These are phyloP conservation scores for Syncephalastrum sp. DNA, from an alignment of 371 early-diverging fungal species.

Conservation along the genomic window DNA sequence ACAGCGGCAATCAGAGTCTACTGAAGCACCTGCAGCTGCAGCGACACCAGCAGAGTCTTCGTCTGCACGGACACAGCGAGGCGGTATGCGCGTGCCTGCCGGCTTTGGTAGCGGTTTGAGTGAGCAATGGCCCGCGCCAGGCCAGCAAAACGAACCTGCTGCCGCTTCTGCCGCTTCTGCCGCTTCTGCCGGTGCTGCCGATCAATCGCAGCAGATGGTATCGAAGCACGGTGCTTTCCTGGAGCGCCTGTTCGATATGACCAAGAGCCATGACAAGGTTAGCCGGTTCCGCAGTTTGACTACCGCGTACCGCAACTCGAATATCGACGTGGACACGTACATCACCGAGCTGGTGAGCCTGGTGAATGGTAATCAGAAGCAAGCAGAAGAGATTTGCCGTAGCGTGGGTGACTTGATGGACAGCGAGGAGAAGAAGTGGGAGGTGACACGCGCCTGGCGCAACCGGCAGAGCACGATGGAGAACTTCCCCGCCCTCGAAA, in stretches of 20 bases:
- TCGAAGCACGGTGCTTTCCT: slow-evolving; percentile 43
- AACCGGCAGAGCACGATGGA: slow-evolving; percentile 59
- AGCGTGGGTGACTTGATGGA: slow-evolving; percentile 57
- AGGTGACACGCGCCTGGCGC: slow-evolving; percentile 69
- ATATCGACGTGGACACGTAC: slow-evolving; percentile 55
- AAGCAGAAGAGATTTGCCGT: slow-evolving; percentile 50
- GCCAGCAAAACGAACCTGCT: background rate
- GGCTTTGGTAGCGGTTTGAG: slow-evolving; percentile 12
- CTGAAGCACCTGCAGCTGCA: background rate
- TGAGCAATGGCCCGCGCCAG: slow-evolving; percentile 7
- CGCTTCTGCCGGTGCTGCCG: background rate
- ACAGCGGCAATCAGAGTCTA: slow-evolving; percentile 1
- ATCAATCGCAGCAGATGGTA: slow-evolving; percentile 5
- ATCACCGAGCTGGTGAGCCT: slow-evolving; percentile 53
- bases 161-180: background rate
- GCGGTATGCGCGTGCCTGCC: slow-evolving; percentile 10
- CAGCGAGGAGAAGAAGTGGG: slow-evolving; percentile 55
- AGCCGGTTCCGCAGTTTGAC: slow-evolving; percentile 62
- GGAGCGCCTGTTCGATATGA: slow-evolving; percentile 43
- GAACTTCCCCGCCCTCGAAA: slow-evolving; percentile 28
- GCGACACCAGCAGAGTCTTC: background rate
- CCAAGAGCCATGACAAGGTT: slow-evolving; percentile 49
- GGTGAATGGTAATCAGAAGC: slow-evolving; percentile 41
- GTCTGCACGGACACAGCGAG: background rate
- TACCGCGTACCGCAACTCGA: slow-evolving; percentile 51